Base-by-base conservation (phyloP, 2,329 filamentous ascomycete genomes). In the Pseudopithomyces maydicus region DNA sequence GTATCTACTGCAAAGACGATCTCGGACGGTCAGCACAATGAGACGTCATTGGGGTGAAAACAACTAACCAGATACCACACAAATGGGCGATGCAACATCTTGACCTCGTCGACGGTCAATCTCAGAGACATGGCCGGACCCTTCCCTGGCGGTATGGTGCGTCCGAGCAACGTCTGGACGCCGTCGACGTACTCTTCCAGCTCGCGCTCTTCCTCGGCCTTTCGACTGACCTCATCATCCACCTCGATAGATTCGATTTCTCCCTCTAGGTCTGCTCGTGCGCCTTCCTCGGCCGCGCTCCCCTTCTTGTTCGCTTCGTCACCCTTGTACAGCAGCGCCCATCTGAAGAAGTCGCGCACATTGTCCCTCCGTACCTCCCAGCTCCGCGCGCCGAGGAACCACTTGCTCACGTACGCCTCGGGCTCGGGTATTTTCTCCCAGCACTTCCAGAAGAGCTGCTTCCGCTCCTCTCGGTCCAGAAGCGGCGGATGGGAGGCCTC, bases 341-440 rank as follows among this genome's bases (percentile, higher is more conserved):
- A 91, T 8, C 84, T 78, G 20, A 89, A 72, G 63, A 90, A 90
- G 59, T 89, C 85, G 62, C 80, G 82, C 51, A 90, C 74, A 65
- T 91, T 90, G n/a, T 90, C 87, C n/a, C 83, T 78, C 43, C 82
- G 79, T 53, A 91, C 85, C 33, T 88, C 85, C 17, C 78, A 71
- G 1, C 78, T 55, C 10, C 82, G 77, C 1, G 87, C 85, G 32
- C 84, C 85, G n/a, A 86, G 78, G 61, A 90, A 90, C 89, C 89
- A 91, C 57, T 80, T 79, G 47, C 77, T 79, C 41, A 91, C 62
- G 65, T 89, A 91, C 20, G 73, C 72, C 52, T 85, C 82, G 0
- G 79, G 76, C 59, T 86, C 81, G 0, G 82, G 77, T 3, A 88
- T 79, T 62, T 83, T 85, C 32, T 75, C 76, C 57, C 83, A 77